phyloP scores from a whole-genome alignment of 129 eudicot species.

The carrot (Daucus carota) region DH1_v3.0 NC_030383.2:13443001-13443500 shows the following conservation, averaged over 20 bases:
- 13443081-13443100: constrained; percentile 41
- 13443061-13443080: constrained; percentile 82
- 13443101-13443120: constrained; percentile 67
- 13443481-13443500: background rate
- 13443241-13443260: constrained; percentile 54
- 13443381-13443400: constrained; percentile 22
- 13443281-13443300: constrained; percentile 85
- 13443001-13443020: constrained; percentile 81
- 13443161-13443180: background rate
- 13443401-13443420: constrained; percentile 79
- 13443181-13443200: background rate
- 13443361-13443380: background rate
- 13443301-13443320: constrained; percentile 58
- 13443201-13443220: constrained; percentile 85
- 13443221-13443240: constrained; percentile 78
- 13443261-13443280: constrained; percentile 81
- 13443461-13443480: constrained; percentile 3
- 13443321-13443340: background rate
- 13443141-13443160: background rate
- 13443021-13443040: constrained; percentile 80
- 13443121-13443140: constrained; percentile 41
- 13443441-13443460: constrained; percentile 2
- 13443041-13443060: constrained; percentile 63
- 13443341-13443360: constrained; percentile 5
- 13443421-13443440: constrained; percentile 67